Evolutionary conservation across 306 rosid species (phyloP), one percentile per base, ranked within the genome.

Genomic region (Fragaria vesca): DNA sequence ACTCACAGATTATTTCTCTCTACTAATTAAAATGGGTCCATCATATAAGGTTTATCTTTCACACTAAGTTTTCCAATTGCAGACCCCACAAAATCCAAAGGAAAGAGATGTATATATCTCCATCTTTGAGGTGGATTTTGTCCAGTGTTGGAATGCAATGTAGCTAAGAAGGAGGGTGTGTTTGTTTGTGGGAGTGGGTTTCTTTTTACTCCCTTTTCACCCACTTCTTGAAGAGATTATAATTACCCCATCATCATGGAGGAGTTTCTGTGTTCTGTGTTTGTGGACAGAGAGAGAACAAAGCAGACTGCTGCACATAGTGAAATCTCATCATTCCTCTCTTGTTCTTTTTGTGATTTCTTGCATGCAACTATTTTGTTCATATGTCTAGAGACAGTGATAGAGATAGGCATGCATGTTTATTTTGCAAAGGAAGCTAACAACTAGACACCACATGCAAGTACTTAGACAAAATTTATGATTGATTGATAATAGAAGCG

Each of bases 71-170:
- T 91, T 84, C 86, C 77, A 78, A 75, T 21, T 66, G 82, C 83
- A 63, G 76, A 87, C 72, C 93, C 88, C 88, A 90, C 94, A 88
- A 92, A 87, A 92, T 92, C 97, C 85, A 79, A 81, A 80, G 87
- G 94, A 92, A 88, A 90, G 93, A 92, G 90, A 91, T 87, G 85
- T 85, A 66, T 36, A 66, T 38, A 66, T 66, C 79, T 75, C 83
- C 61, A 81, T 78, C 80, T 84, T 88, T 87, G 66, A 80, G 87
- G 94, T 72, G 85, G 87, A 85, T 90, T 80, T 78, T 77, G 78
- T 82, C 87, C 72, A 74, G 73, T 71, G 51, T 80, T 85, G 84
- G 84, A 87, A 83, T 46, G 72, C 45, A 66, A 18, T 36, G 71
- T 38, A 38, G 48, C 13, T 36, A 11, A 43, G 1, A 68, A 42